Evolutionary conservation across 495 filamentous ascomycete genomes (phyloP).

Genomic region (Haplographium delicatum): DNA sequence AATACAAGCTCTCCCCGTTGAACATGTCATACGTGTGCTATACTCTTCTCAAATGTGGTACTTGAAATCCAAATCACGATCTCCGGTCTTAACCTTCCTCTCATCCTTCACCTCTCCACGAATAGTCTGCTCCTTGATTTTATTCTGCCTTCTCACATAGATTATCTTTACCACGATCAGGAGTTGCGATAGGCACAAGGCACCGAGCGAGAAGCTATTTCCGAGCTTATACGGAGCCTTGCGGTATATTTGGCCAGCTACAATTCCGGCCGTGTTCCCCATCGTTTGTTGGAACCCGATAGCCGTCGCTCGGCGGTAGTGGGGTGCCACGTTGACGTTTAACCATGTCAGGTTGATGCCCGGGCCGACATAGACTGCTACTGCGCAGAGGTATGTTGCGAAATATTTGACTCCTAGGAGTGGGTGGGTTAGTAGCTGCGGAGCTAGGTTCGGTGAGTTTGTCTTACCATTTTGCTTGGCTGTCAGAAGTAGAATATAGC

Average conservation of each 20-base stretch:
- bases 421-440: not conserved
- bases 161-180: slow-evolving; percentile 32
- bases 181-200: slow-evolving; percentile 36
- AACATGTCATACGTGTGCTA: too few species aligned
- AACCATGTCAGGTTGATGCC: slow-evolving; percentile 53
- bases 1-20: too few species aligned
- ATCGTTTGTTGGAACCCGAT: slow-evolving; percentile 52
- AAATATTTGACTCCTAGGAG: slow-evolving; percentile 45
- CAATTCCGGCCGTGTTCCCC: slow-evolving; percentile 51
- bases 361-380: slow-evolving; percentile 44
- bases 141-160: slow-evolving; percentile 40
- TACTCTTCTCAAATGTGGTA: slow-evolving; percentile 40
- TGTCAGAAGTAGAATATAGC: slow-evolving; percentile 46
- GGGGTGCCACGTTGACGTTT: slow-evolving; percentile 52
- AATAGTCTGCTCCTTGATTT: slow-evolving; percentile 35
- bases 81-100: slow-evolving; percentile 40
- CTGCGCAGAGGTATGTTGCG: slow-evolving; percentile 48
- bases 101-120: slow-evolving; percentile 38
- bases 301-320: slow-evolving; percentile 49
- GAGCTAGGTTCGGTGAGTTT: slow-evolving; percentile 7
- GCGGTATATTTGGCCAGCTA: slow-evolving; percentile 49
- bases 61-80: slow-evolving; percentile 43
- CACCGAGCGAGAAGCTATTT: slow-evolving; percentile 42
- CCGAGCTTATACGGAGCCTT: slow-evolving; percentile 46
- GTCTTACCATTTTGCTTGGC: slow-evolving; percentile 26